Percentiles rank a stretch among this genome's conserved stretches.
These are phyloP conservation scores for Citrus cavaleriei DNA, from an alignment of 345 rosid species.

Conservation along the genomic window DNA sequence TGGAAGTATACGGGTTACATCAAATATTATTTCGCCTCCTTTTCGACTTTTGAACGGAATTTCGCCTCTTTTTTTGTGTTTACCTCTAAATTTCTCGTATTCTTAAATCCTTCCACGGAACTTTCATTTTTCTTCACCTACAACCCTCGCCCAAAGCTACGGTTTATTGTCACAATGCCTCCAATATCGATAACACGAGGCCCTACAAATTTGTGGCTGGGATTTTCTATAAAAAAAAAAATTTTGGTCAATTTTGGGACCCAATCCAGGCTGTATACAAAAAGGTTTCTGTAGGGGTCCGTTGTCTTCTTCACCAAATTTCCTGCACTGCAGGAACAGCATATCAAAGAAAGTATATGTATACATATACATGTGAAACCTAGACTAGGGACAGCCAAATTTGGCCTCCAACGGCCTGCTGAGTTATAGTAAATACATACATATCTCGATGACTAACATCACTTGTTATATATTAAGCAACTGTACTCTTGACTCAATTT, in stretches of 20 bases:
- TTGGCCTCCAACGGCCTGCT: conserved; percentile 9
- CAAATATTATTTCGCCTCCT: not conserved
- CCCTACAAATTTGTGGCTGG: conserved; percentile 16
- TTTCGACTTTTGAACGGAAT: not conserved
- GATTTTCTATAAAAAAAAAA: not conserved
- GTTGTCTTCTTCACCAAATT: conserved; percentile 15
- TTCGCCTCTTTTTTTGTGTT: not conserved
- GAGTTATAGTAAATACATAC: not conserved
- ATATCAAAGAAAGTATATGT: not conserved
- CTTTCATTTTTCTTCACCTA: not conserved
- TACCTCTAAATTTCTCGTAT: not conserved
- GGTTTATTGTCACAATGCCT: not conserved
- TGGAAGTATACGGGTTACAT: not conserved
- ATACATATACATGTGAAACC: conserved; percentile 17
- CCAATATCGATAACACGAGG: not conserved
- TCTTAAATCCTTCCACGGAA: not conserved
- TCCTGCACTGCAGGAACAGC: conserved; percentile 35
- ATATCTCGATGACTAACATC: no score
- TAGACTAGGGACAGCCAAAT: conserved; percentile 3
- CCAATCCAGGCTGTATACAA: conserved; percentile 43
- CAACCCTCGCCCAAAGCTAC: not conserved
- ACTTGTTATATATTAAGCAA: no score
- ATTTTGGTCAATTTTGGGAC: conserved; percentile 23
- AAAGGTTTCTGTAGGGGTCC: not conserved
- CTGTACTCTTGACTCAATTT: not conserved